Percentiles rank a stretch among this genome's conserved stretches.
These are phyloP conservation scores for Conoideocrella luteorostrata DNA, from an alignment of 2,329 filamentous ascomycete genomes.

Conservation along the genomic window DNA sequence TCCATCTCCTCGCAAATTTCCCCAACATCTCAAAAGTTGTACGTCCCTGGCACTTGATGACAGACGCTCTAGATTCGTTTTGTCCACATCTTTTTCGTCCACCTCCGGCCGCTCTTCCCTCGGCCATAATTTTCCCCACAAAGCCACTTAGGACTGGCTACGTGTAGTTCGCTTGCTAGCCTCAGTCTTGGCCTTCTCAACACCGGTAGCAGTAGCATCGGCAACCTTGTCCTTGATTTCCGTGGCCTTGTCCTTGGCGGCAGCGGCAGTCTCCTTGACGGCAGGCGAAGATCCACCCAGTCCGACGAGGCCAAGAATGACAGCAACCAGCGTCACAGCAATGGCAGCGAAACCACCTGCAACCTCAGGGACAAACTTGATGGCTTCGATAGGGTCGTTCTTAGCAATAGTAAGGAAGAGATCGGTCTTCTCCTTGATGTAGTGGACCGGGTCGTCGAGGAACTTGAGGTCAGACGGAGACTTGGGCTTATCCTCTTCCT, in stretches of 20 bases:
- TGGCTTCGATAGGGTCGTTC: constrained; percentile 73
- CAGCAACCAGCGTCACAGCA: constrained; percentile 60
- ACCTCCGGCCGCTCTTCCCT: neutral
- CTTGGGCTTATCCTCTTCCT: constrained; percentile 57
- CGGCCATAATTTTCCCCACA: neutral
- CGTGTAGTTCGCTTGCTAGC: constrained; percentile 53
- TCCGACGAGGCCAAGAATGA: constrained; percentile 62
- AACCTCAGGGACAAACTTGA: constrained; percentile 88
- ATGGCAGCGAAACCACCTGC: constrained; percentile 72
- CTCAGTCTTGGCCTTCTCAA: constrained; percentile 73
- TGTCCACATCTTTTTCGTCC: neutral
- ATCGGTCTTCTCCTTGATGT: constrained; percentile 86
- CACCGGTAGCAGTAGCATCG: constrained; percentile 52
- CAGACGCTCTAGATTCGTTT: no score
- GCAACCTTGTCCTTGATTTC: constrained; percentile 63
- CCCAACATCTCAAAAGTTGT: neutral
- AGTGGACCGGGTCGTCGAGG: constrained; percentile 81
- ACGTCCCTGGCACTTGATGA: no score
- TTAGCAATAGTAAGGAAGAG: constrained; percentile 81
- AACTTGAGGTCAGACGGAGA: constrained; percentile 76
- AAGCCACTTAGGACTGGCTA: constrained; percentile 45
- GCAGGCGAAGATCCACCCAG: constrained; percentile 60
- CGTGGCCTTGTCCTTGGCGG: constrained; percentile 64
- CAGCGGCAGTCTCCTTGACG: constrained; percentile 63
- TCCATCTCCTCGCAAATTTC: neutral